Conservation (phyloP, 2,329 filamentous ascomycete species). For the Botrytis squamosa region DNA sequence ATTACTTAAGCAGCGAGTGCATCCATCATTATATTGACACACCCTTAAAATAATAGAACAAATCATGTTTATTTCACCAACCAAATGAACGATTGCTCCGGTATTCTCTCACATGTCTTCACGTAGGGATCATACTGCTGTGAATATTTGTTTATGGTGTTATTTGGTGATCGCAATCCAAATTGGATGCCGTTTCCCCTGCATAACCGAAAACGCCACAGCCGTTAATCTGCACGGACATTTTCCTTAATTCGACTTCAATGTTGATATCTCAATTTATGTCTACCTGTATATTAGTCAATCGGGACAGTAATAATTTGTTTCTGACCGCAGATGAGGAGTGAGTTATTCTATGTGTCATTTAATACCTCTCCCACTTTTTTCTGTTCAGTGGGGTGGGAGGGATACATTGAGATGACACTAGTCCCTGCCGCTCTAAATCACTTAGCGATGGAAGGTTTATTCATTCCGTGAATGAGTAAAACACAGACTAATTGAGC, state of each 20-base stretch:
- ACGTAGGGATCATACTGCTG: not conserved
- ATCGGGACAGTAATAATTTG: not conserved
- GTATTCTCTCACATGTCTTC: not conserved
- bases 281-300: not conserved
- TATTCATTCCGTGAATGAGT: not conserved
- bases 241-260: not conserved
- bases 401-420: not conserved
- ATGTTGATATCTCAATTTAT: not conserved
- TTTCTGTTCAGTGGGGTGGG: too few species aligned
- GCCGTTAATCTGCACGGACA: not conserved
- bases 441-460: not conserved
- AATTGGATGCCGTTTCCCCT: not conserved
- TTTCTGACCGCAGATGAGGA: not conserved
- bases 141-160: not conserved
- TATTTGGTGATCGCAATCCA: not conserved
- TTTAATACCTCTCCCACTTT: not conserved
- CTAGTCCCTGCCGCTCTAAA: not conserved
- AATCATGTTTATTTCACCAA: too few species aligned
- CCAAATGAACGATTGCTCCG: not conserved
- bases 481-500: not conserved
- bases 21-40: not conserved
- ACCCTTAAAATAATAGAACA: not conserved
- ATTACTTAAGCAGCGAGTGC: not conserved
- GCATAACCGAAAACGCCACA: constrained; percentile 2
- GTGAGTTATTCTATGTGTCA: not conserved